Percentiles rank a stretch among this genome's conserved stretches.
Evolutionary conservation across 331 rosid genomes (phyloP).

Genomic region (Quercus phellos): DNA sequence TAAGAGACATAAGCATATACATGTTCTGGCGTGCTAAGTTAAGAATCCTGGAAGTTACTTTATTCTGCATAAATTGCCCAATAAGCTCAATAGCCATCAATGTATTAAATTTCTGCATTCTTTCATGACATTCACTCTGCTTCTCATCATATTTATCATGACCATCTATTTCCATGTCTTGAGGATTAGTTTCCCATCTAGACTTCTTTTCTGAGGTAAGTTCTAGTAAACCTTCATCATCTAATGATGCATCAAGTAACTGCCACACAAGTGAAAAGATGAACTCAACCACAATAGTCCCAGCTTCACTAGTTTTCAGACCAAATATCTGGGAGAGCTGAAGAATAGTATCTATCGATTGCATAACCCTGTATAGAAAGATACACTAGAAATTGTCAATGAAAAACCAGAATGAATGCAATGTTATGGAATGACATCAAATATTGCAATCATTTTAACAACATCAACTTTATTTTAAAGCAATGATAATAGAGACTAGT

Average conservation of each 20-base stretch:
- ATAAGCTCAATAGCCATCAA: conserved; percentile 70
- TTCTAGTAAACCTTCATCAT: conserved; percentile 80
- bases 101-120: conserved; percentile 55
- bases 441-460: background rate
- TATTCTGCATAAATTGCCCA: conserved; percentile 64
- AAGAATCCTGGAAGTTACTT: conserved; percentile 63
- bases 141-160: conserved; percentile 40
- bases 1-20: conserved; percentile 41
- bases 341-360: conserved; percentile 67
- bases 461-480: background rate
- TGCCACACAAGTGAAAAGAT: conserved; percentile 77
- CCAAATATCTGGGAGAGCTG: conserved; percentile 70
- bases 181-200: conserved; percentile 55
- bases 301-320: conserved; percentile 62
- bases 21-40: conserved; percentile 67
- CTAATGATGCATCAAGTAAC: conserved; percentile 87
- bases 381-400: conserved; percentile 22
- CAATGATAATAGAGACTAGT: background rate
- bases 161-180: conserved; percentile 69
- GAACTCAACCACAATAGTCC: conserved; percentile 72
- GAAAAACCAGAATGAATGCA: background rate
- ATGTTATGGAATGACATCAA: background rate
- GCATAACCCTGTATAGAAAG: conserved; percentile 65
- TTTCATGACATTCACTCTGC: conserved; percentile 53
- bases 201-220: conserved; percentile 56